phyloP scores from a whole-genome alignment of 768 basidiomycete genomes.

The Naganishia vishniacii region DNA sequence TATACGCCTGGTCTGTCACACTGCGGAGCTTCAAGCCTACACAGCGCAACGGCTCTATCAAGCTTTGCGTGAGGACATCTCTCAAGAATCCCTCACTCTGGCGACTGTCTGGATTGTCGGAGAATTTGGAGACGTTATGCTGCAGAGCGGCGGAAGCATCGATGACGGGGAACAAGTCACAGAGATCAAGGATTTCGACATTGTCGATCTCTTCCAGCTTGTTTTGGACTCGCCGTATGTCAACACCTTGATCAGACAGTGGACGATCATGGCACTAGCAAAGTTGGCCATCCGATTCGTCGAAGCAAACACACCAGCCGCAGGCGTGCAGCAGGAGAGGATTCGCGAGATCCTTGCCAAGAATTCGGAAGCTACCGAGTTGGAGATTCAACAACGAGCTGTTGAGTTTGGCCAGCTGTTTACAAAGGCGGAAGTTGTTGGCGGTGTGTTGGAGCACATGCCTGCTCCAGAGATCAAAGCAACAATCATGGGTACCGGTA shows the following conservation, averaged over 20 bases:
- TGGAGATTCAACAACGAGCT: constrained; percentile 91
- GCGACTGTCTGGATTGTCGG: constrained; percentile 93
- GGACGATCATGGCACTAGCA: constrained; percentile 78
- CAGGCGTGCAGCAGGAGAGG: constrained; percentile 57
- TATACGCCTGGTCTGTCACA: constrained; percentile 91
- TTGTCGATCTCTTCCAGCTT: constrained; percentile 78
- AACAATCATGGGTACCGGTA: constrained; percentile 91
- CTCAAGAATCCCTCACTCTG: constrained; percentile 90
- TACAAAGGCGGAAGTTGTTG: constrained; percentile 44
- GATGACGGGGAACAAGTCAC: constrained; percentile 64
- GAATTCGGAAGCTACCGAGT: constrained; percentile 79
- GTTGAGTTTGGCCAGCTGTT: constrained; percentile 90
- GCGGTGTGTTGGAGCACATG: constrained; percentile 93
- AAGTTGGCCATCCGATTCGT: constrained; percentile 81
- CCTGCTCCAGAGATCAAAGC: constrained; percentile 96
- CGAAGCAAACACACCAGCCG: constrained; percentile 35
- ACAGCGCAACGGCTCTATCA: constrained; percentile 85
- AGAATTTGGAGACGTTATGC: constrained; percentile 84
- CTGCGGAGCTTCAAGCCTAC: constrained; percentile 92
- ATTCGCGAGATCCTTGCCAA: constrained; percentile 70
- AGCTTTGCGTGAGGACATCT: constrained; percentile 81
- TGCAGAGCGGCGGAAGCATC: constrained; percentile 71
- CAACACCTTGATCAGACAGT: constrained; percentile 84
- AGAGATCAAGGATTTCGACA: constrained; percentile 53
- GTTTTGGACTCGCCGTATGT: constrained; percentile 90